These are phyloP conservation scores for Aspergillus sp. DNA, from an alignment of 2,329 filamentous ascomycete species.

Conservation along the genomic window DNA sequence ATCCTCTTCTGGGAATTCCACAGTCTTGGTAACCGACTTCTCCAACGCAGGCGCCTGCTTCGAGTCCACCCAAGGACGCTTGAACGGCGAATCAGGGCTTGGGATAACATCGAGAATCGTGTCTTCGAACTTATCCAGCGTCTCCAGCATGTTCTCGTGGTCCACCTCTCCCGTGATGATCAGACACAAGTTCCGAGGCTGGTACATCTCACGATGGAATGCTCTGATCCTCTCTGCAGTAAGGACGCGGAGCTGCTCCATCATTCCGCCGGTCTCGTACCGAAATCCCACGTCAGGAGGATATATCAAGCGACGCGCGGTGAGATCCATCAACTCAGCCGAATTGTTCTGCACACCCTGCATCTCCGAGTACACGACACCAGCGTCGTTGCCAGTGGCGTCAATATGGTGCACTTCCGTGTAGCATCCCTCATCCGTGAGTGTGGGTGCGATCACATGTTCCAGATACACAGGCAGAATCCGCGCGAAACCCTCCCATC, in stretches of 20 bases:
- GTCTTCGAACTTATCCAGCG: conserved; percentile 81
- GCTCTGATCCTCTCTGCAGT: conserved; percentile 86
- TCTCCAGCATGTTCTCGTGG: conserved; percentile 68
- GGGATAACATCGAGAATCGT: conserved; percentile 80
- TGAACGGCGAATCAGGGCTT: conserved; percentile 65
- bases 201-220: conserved; percentile 96
- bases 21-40: conserved; percentile 65
- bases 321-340: conserved; percentile 78
- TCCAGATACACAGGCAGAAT: conserved; percentile 93
- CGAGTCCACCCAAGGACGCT: conserved; percentile 86
- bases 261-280: conserved; percentile 97
- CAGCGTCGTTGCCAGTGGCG: conserved; percentile 87
- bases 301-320: conserved; percentile 72
- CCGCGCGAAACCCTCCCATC: conserved; percentile 94
- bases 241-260: conserved; percentile 78
- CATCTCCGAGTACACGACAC: conserved; percentile 98
- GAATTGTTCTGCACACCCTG: conserved; percentile 85
- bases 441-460: conserved; percentile 81
- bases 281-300: conserved; percentile 86
- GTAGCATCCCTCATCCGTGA: conserved; percentile 87
- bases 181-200: conserved; percentile 88
- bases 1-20: conserved; percentile 94
- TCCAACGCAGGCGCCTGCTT: conserved; percentile 65
- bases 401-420: conserved; percentile 97
- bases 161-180: conserved; percentile 89